Percentiles rank a stretch among this genome's conserved stretches.
These are phyloP conservation scores for Trichaptum fuscoviolaceum DNA, from an alignment of 768 basidiomycete species.

Conservation along the genomic window DNA sequence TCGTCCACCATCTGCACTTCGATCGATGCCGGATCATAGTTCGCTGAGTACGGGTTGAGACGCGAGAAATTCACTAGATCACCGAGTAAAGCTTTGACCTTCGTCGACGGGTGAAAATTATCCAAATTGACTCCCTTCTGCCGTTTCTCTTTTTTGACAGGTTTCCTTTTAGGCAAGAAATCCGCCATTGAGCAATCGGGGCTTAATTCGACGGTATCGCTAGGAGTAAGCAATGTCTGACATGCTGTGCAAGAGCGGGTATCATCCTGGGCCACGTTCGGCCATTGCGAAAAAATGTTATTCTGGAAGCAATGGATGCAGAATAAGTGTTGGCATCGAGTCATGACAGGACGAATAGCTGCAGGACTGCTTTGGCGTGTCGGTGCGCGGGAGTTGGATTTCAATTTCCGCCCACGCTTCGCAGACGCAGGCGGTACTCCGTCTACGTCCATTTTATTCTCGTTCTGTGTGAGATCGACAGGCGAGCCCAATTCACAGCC, in stretches of 20 bases:
- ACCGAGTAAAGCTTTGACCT: slow-evolving; percentile 74
- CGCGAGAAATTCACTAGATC: slow-evolving; percentile 81
- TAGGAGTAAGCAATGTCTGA: slow-evolving; percentile 54
- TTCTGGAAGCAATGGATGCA: slow-evolving; percentile 82
- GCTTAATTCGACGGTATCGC: slow-evolving; percentile 81
- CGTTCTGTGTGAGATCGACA: slow-evolving; percentile 38
- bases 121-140: slow-evolving; percentile 48
- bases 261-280: slow-evolving; percentile 55
- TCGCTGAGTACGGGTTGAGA: slow-evolving; percentile 78
- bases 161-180: slow-evolving; percentile 51
- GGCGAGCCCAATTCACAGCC: slow-evolving; percentile 63
- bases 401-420: slow-evolving; percentile 48
- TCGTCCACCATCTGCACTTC: slow-evolving; percentile 77
- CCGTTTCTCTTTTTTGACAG: slow-evolving; percentile 60
- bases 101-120: slow-evolving; percentile 75
- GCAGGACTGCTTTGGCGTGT: slow-evolving; percentile 74
- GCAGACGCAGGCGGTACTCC: slow-evolving; percentile 42
- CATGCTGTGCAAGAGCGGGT: slow-evolving; percentile 73
- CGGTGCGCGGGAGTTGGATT: slow-evolving; percentile 57
- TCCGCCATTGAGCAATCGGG: slow-evolving; percentile 46
- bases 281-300: slow-evolving; percentile 78
- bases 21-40: slow-evolving; percentile 73
- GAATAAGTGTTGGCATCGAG: slow-evolving; percentile 92
- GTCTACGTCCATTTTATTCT: slow-evolving; percentile 38
- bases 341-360: slow-evolving; percentile 63